Percentiles rank a stretch among this genome's conserved stretches.
Conservation (phyloP, 805 yeast species). For the Candida orba region DNA sequence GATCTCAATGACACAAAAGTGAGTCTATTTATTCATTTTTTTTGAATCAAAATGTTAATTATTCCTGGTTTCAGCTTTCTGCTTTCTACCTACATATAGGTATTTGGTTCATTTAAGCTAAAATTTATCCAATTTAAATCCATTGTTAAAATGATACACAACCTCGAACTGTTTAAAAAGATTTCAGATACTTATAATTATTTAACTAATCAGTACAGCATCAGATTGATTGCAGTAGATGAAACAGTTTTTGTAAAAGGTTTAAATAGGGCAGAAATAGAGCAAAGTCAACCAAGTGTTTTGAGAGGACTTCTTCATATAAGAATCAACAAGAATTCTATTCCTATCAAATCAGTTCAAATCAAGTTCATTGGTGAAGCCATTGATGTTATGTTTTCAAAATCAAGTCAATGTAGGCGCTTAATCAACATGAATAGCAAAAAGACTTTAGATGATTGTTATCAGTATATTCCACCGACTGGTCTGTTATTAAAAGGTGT, state of each 20-base stretch:
- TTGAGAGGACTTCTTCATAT: conserved; percentile 11
- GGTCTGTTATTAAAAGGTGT: conserved; percentile 11
- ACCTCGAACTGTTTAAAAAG: not conserved
- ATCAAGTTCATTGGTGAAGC: conserved; percentile 14
- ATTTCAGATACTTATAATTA: not conserved
- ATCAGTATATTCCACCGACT: conserved; percentile 4
- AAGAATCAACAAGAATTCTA: conserved; percentile 5
- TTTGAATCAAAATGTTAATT: not conserved
- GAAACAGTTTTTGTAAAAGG: conserved; percentile 16
- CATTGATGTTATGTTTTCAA: conserved; percentile 6
- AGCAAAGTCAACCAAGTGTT: conserved; percentile 6
- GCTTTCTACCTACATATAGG: no score
- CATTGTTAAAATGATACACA: no score
- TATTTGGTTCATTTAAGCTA: no score
- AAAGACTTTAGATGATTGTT: conserved; percentile 11
- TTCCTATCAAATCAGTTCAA: conserved; percentile 8
- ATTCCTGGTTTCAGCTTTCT: not conserved
- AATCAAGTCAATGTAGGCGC: not conserved
- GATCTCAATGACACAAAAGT: not conserved
- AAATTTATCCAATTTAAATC: no score
- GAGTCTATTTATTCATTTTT: not conserved
- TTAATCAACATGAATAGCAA: not conserved
- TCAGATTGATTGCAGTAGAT: conserved; percentile 6
- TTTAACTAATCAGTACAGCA: conserved; percentile 1
- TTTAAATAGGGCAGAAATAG: conserved; percentile 13